Evolutionary conservation across 148 eudicot genomes (phyloP).

Genomic region (Camellia japonica): DNA sequence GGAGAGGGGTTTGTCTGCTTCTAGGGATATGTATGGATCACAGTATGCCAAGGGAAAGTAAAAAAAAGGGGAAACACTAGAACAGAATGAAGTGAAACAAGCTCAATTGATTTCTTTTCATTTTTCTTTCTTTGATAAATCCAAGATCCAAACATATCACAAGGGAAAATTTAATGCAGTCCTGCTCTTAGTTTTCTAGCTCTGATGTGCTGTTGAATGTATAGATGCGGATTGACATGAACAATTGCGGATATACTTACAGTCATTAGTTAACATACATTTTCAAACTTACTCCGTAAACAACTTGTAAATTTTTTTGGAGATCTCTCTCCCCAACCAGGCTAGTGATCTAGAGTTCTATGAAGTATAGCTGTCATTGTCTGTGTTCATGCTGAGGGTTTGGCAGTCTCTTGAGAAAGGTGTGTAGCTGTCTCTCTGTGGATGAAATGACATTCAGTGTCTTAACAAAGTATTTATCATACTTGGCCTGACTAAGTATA

Average conservation of each 20-base stretch:
- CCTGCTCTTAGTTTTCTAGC: neutral
- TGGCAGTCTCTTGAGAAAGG: neutral
- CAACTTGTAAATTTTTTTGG: neutral
- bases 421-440: neutral
- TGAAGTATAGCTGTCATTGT: neutral
- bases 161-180: neutral
- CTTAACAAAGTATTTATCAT: too few species aligned
- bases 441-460: too few species aligned
- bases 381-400: neutral
- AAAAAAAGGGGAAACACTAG: too few species aligned
- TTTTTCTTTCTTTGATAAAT: too few species aligned
- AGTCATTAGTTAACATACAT: too few species aligned
- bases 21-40: too few species aligned
- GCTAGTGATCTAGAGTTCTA: neutral
- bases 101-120: too few species aligned
- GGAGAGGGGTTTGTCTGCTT: neutral
- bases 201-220: constrained; percentile 3
- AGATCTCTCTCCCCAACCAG: neutral
- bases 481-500: too few species aligned
- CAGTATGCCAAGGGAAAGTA: too few species aligned
- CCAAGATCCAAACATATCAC: too few species aligned
- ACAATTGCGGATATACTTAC: neutral
- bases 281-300: neutral
- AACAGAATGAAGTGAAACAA: too few species aligned
- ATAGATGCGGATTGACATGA: neutral